Conservation (phyloP, 2,329 filamentous ascomycete species). For the Fusarium sp. region DNA sequence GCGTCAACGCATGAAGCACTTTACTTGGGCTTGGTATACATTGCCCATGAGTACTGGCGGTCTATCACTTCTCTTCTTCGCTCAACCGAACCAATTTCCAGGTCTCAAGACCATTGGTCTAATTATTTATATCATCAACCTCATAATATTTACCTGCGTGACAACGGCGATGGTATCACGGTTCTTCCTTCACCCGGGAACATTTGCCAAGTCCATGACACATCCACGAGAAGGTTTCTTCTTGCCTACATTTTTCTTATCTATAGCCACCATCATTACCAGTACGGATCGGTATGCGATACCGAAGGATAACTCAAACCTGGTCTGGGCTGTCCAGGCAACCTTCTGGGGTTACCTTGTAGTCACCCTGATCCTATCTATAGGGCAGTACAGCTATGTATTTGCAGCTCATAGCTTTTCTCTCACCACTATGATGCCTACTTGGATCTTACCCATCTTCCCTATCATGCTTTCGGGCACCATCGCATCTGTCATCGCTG, state of each 20-base stretch:
- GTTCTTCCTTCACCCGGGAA: conserved; percentile 67
- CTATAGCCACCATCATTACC: conserved; percentile 72
- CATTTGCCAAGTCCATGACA: conserved; percentile 64
- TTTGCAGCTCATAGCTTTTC: conserved; percentile 68
- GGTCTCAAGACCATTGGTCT: conserved; percentile 72
- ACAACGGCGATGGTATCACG: conserved; percentile 63
- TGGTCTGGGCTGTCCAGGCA: conserved; percentile 67
- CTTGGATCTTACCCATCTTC: conserved; percentile 80
- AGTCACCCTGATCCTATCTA: conserved; percentile 66
- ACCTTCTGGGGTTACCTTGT: conserved; percentile 76
- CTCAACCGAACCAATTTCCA: conserved; percentile 70
- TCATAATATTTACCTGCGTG: conserved; percentile 69
- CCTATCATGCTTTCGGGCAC: conserved; percentile 78
- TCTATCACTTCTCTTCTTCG: conserved; percentile 70
- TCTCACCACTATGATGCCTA: conserved; percentile 75
- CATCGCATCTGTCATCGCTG: conserved; percentile 72
- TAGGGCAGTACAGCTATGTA: conserved; percentile 74
- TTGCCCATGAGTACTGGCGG: conserved; percentile 80
- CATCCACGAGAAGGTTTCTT: conserved; percentile 77
- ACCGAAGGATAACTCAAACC: conserved; percentile 60
- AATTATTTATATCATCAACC: conserved; percentile 73
- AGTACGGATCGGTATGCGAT: conserved; percentile 73
- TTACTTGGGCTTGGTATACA: conserved; percentile 81
- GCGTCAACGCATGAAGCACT: conserved; percentile 62
- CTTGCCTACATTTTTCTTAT: conserved; percentile 76